Percentiles rank a stretch among this genome's conserved stretches.
These are phyloP conservation scores for Fusarium tanahbumbuense DNA, from an alignment of 2,329 filamentous ascomycete genomes.

Conservation along the genomic window DNA sequence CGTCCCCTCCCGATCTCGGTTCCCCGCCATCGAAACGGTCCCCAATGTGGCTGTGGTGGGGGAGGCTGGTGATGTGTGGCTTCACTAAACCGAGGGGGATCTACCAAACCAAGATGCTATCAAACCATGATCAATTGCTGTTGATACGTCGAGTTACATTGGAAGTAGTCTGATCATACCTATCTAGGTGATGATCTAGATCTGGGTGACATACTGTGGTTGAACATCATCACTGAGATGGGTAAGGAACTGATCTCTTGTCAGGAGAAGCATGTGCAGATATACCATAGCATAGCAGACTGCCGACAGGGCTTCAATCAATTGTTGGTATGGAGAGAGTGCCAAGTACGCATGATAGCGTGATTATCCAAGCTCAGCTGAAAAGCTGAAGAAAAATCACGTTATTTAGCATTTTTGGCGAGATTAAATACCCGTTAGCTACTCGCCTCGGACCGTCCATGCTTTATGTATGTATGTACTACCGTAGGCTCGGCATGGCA, in stretches of 20 bases:
- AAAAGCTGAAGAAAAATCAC: conserved; percentile 25
- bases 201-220: not conserved
- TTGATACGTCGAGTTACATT: not conserved
- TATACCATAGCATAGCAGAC: not conserved
- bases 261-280: not conserved
- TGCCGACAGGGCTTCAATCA: not conserved
- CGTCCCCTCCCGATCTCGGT: conserved; percentile 44
- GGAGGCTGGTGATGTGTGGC: conserved; percentile 42
- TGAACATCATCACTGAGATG: not conserved
- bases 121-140: no score
- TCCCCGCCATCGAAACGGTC: conserved; percentile 25
- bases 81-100: not conserved
- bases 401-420: conserved; percentile 35
- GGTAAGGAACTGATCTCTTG: not conserved
- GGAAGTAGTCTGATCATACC: not conserved
- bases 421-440: conserved; percentile 23
- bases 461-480: conserved; percentile 6
- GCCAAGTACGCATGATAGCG: not conserved
- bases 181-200: not conserved
- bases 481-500: conserved; percentile 27
- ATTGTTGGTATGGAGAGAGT: not conserved
- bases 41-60: conserved; percentile 40
- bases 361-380: conserved; percentile 18
- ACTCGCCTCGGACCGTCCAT: conserved; percentile 15
- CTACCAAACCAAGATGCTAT: no score